These are phyloP conservation scores for Cnidoscolus chayamansa DNA, from an alignment of 441 rosid genomes.

Conservation along the genomic window DNA sequence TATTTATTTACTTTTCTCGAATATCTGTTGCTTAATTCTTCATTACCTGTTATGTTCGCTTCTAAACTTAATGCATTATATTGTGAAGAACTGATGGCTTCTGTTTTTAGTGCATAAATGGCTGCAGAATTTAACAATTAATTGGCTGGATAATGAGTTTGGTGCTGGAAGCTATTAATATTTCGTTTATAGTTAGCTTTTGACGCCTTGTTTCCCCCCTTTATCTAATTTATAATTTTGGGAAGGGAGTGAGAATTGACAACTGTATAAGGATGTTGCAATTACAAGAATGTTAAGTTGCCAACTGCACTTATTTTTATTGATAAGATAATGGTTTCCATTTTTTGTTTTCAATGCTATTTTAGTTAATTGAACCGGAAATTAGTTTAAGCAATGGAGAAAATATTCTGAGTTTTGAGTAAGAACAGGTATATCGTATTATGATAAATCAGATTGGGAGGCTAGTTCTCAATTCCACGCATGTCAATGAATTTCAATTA, in stretches of 20 bases:
- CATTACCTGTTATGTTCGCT: too few relatives aligned
- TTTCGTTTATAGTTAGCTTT: not conserved
- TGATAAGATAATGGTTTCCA: not conserved
- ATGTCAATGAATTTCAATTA: not conserved
- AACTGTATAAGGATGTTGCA: not conserved
- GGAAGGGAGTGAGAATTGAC: not conserved
- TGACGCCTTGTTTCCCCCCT: not conserved
- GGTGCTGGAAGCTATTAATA: not conserved
- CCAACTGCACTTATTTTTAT: not conserved
- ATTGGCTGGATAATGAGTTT: not conserved
- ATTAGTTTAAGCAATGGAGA: not conserved
- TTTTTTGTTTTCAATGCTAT: not conserved
- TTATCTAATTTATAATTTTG: not conserved
- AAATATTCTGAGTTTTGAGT: not conserved
- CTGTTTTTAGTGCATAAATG: not conserved
- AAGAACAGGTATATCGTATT: not conserved
- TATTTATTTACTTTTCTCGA: not conserved
- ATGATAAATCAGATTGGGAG: not conserved
- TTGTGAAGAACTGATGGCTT: not conserved
- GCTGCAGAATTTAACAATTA: not conserved
- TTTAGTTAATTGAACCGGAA: not conserved
- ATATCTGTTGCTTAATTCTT: too few relatives aligned
- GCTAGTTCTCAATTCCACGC: not conserved
- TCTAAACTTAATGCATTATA: not conserved
- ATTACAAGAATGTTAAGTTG: not conserved